Evolutionary conservation across 1,139 yeast species (phyloP).

Genomic region (Pneumocystis wakefieldiae): DNA sequence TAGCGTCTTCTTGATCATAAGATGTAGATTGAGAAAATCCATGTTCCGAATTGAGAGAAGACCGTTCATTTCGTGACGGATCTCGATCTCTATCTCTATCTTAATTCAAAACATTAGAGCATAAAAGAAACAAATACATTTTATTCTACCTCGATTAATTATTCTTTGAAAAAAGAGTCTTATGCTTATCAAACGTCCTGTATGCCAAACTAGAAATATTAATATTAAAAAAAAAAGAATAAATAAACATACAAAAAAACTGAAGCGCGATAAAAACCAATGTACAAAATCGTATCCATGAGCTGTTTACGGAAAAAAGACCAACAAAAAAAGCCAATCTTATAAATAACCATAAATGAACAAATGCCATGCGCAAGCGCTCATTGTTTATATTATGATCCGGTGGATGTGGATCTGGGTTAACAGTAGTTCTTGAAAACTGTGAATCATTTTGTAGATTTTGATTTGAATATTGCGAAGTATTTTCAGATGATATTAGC

Average conservation of each 20-base stretch:
- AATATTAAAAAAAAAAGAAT: not conserved
- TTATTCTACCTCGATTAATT: not conserved
- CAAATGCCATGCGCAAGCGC: not conserved
- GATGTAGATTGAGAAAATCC: not conserved
- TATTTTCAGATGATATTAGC: not conserved
- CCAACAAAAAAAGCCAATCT: not conserved
- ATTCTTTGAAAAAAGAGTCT: not conserved
- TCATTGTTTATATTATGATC: not conserved
- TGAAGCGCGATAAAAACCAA: not conserved
- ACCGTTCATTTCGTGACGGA: not conserved
- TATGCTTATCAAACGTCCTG: not conserved
- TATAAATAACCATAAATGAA: not conserved
- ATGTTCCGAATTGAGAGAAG: not conserved
- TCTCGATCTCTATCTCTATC: not conserved
- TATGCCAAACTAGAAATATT: not conserved
- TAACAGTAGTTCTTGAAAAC: not conserved
- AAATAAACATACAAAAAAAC: not conserved
- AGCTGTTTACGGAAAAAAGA: not conserved
- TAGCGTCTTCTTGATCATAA: not conserved
- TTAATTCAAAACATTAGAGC: not conserved
- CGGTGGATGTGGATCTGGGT: not conserved
- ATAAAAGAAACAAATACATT: not conserved
- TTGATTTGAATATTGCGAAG: not conserved
- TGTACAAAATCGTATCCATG: conserved; percentile 1
- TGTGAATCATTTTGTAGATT: not conserved